These are phyloP conservation scores for bread wheat (Triticum aestivum) DNA, from an alignment of 176 grass and related monocot genomes.

Conservation along the genomic window DNA sequence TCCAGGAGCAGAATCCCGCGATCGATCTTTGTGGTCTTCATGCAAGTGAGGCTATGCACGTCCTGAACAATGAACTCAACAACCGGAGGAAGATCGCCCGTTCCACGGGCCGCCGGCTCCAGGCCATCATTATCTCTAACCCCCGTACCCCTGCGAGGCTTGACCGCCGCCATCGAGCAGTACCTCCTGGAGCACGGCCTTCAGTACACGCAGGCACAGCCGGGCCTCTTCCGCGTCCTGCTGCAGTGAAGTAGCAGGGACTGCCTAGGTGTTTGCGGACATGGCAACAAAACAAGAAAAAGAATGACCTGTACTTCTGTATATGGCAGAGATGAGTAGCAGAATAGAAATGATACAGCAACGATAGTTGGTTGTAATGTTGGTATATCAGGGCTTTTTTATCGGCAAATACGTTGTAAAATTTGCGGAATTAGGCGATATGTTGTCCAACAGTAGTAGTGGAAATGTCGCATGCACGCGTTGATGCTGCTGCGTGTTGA, in stretches of 20 bases:
- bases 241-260: slow-evolving; percentile 47
- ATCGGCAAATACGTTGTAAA: slow-evolving; percentile 63
- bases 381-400: slow-evolving; percentile 56
- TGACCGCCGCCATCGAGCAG: slow-evolving; percentile 66
- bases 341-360: slow-evolving; percentile 48
- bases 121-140: slow-evolving; percentile 59
- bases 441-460: slow-evolving; percentile 40
- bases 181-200: slow-evolving; percentile 78
- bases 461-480: not conserved
- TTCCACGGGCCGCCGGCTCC: slow-evolving; percentile 57
- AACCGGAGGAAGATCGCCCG: slow-evolving; percentile 60
- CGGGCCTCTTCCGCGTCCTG: slow-evolving; percentile 72
- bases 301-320: slow-evolving; percentile 63
- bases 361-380: slow-evolving; percentile 49
- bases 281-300: not conserved
- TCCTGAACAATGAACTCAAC: slow-evolving; percentile 75
- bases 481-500: not conserved
- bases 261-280: slow-evolving; percentile 18
- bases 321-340: slow-evolving; percentile 73
- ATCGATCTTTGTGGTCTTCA: slow-evolving; percentile 78
- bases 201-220: slow-evolving; percentile 55
- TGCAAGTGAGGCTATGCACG: slow-evolving; percentile 63
- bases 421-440: slow-evolving; percentile 68
- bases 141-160: slow-evolving; percentile 49
- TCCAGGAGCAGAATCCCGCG: slow-evolving; percentile 66